A percentile compares a stretch with the other conserved stretches of the same genome.
Conservation (phyloP, 2,329 filamentous ascomycete genomes). For the Albophoma yamanashiensis region DNA sequence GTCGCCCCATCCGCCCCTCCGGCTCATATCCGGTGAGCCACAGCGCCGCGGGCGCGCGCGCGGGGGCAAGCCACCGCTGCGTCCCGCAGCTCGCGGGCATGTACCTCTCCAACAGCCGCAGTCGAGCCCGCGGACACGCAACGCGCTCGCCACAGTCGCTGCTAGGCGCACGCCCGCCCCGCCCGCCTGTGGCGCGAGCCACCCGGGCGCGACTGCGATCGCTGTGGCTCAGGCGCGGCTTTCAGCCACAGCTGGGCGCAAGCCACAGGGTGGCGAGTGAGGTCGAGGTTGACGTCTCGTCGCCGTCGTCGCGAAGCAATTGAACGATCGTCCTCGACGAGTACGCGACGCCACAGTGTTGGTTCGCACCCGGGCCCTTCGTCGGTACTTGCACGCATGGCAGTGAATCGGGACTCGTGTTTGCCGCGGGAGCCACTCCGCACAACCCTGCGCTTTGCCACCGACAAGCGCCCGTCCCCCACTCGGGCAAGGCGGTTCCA, state of each 20-base stretch:
- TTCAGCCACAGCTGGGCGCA: not conserved
- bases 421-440: not conserved
- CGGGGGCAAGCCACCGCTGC: not conserved
- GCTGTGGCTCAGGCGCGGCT: not conserved
- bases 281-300: not conserved
- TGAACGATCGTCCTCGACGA: too few relatives aligned
- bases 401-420: not conserved
- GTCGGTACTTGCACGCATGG: too few relatives aligned
- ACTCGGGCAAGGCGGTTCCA: not conserved
- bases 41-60: not conserved
- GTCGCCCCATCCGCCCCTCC: not conserved
- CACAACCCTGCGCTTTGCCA: not conserved
- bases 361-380: not conserved
- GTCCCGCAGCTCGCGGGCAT: not conserved
- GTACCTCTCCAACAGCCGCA: not conserved
- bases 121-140: too few relatives aligned
- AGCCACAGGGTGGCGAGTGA: not conserved
- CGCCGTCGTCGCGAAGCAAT: not conserved
- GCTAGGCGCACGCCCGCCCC: not conserved
- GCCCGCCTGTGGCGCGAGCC: not conserved
- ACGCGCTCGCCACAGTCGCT: not conserved
- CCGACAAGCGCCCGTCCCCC: not conserved
- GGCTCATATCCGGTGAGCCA: slow-evolving; percentile 1
- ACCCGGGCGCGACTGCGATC: not conserved
- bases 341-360: not conserved